Conservation (phyloP, 1,284 basidiomycete species). For the Ustilago vetiveriae region DNA sequence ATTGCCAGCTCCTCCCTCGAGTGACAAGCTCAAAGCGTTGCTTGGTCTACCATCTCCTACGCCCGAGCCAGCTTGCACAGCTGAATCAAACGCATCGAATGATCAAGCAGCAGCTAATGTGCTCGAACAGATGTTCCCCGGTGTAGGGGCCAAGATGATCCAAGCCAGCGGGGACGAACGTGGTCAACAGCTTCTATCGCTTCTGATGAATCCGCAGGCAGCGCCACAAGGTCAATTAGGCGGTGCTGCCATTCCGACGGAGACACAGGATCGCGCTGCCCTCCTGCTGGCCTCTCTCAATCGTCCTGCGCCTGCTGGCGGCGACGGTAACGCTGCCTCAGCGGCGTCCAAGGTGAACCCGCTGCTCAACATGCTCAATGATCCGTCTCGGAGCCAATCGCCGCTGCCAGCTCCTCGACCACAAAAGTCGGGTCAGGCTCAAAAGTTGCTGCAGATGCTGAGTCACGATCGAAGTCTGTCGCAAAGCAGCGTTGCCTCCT, state of each 20-base stretch:
- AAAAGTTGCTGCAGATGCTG: conserved; percentile 56
- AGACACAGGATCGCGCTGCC: conserved; percentile 32
- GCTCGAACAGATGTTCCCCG: conserved; percentile 33
- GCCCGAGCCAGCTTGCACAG: conserved; percentile 22
- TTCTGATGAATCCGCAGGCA: conserved; percentile 32
- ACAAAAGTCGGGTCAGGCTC: conserved; percentile 50
- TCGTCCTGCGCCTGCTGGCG: not conserved
- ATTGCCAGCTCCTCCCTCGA: conserved; percentile 45
- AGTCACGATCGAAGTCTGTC: conserved; percentile 38
- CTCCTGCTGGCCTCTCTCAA: conserved; percentile 39
- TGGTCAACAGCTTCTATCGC: conserved; percentile 45
- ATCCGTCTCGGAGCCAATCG: conserved; percentile 43
- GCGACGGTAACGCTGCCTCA: not conserved
- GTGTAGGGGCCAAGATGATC: conserved; percentile 46
- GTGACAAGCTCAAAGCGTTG: conserved; percentile 52
- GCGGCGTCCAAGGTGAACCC: conserved; percentile 8
- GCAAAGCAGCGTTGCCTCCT: conserved; percentile 36
- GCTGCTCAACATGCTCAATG: conserved; percentile 46
- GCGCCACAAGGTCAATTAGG: conserved; percentile 10
- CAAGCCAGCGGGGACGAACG: conserved; percentile 45
- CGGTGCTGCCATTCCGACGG: not conserved
- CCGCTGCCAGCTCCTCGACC: conserved; percentile 55
- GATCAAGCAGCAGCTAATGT: conserved; percentile 6
- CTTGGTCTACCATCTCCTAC: conserved; percentile 42
- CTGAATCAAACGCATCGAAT: not conserved